Percentiles rank a stretch among this genome's conserved stretches.
Conservation (phyloP, 805 yeast species). For the Cyberlindnera euphorbiiphila region DNA sequence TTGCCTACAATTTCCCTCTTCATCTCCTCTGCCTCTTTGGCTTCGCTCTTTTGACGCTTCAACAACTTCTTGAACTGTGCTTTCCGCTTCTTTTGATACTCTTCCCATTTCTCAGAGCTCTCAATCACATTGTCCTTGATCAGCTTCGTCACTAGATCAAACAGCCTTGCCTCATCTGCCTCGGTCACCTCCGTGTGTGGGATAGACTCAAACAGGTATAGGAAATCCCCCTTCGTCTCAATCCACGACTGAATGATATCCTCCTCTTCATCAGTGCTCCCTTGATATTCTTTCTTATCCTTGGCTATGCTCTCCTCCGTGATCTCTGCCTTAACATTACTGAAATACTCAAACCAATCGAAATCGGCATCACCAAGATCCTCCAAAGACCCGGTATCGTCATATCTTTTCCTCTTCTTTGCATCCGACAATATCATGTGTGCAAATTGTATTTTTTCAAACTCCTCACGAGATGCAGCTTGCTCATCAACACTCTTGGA, state of each 20-base stretch:
- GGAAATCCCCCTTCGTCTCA: slow-evolving; percentile 63
- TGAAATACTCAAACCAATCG: slow-evolving; percentile 58
- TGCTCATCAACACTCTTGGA: slow-evolving; percentile 32
- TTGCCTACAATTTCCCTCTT: slow-evolving; percentile 37
- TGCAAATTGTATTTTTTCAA: slow-evolving; percentile 72
- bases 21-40: slow-evolving; percentile 55
- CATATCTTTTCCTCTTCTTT: slow-evolving; percentile 52
- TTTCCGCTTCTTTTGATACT: slow-evolving; percentile 47
- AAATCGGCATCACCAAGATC: slow-evolving; percentile 37
- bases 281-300: slow-evolving; percentile 63
- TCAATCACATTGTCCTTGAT: slow-evolving; percentile 37
- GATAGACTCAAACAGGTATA: slow-evolving; percentile 65
- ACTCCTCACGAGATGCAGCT: slow-evolving; percentile 36
- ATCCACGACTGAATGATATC: slow-evolving; percentile 63
- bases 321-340: slow-evolving; percentile 42
- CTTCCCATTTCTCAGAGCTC: slow-evolving; percentile 42
- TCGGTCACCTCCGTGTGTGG: slow-evolving; percentile 68
- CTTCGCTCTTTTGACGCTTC: slow-evolving; percentile 56
- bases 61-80: slow-evolving; percentile 44
- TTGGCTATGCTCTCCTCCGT: slow-evolving; percentile 64
- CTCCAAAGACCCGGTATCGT: slow-evolving; percentile 62
- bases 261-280: slow-evolving; percentile 49
- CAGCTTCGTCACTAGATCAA: slow-evolving; percentile 45
- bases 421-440: slow-evolving; percentile 64
- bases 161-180: slow-evolving; percentile 60